Evolutionary conservation across 331 rosid genomes (phyloP).

Genomic region (Stylosanthes scabra): DNA sequence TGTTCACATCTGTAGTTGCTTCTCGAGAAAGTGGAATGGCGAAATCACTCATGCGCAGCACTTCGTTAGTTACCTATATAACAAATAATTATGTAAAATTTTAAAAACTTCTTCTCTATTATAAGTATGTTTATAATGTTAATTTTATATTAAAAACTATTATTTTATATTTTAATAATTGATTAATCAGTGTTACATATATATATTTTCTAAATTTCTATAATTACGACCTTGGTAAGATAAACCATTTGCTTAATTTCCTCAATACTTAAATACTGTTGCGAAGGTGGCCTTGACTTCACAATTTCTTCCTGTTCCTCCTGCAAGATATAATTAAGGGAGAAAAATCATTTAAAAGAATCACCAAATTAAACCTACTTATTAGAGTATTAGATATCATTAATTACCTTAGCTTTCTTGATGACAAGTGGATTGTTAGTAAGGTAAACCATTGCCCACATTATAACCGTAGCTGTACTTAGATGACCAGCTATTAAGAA

Average conservation of each 20-base stretch:
- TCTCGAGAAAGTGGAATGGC: background rate
- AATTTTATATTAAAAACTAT: no score
- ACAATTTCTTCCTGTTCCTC: slow-evolving; percentile 40
- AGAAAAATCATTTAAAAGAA: no score
- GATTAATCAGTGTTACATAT: no score
- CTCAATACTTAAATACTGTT: slow-evolving; percentile 1
- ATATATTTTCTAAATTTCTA: no score
- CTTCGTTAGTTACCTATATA: slow-evolving; percentile 27
- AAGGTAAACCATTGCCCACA: slow-evolving; percentile 41
- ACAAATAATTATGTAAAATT: no score
- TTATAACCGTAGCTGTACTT: slow-evolving; percentile 16
- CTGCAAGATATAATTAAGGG: slow-evolving; percentile 18
- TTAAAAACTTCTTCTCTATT: no score
- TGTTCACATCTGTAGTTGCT: slow-evolving; percentile 24
- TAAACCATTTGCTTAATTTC: slow-evolving; percentile 35
- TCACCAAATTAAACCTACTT: no score
- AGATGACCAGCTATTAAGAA: slow-evolving; percentile 54
- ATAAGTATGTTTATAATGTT: no score
- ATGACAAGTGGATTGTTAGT: slow-evolving; percentile 30
- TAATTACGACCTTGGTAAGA: slow-evolving; percentile 30
- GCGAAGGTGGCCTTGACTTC: slow-evolving; percentile 28
- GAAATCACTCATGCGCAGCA: background rate
- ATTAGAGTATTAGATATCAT: background rate
- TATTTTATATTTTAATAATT: no score
- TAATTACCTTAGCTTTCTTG: slow-evolving; percentile 50